Evolutionary conservation across 179 eudicot genomes (phyloP), one percentile per base, ranked within the genome.

Genomic region (Beta macrorhiza): DNA sequence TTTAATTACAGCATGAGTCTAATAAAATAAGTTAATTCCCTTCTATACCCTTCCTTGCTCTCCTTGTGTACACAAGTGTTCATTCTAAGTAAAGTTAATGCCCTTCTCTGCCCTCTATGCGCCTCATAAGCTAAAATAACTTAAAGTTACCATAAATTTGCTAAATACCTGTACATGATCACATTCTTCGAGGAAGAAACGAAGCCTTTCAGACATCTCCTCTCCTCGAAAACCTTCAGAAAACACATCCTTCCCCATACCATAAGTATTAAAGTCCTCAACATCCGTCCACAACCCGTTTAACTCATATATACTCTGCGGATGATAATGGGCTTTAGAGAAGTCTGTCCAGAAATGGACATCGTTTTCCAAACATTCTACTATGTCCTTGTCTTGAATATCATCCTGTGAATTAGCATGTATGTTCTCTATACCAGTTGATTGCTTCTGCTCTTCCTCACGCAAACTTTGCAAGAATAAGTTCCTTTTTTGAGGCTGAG

Each of bases 311-410:
- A 93, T 75, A 87, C 98, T 95, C 84, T 83, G 92, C 17, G 98
- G 98, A 87, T 95, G 99, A 87, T 90, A 93, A 78, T 95, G 98
- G 75, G 90, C 95, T 89, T 95, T 95, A 82, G 99, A 92, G 83
- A 81, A 93, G 89, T 93, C 99, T 67, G 99, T 89, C 99, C 99
- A 95, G 86, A 75, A 92, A 61, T 89, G 91, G 78, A 91, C 97
- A 68, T 77, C 90, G 69, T 87, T 91, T 83, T 93, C 99, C 79
- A 95, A 89, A 77, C 80, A 75, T 51, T 87, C 90, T 63, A 89
- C 90, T 65, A 92, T 84, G 76, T 89, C 95, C 78, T 86, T 89
- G 74, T 93, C 97, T 75, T 59, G 89, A 84, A 85, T 81, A 72
- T 84, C 90, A 68, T 81, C 80, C 67, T 78, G 85, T 73, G 87